Evolutionary conservation across 1,284 basidiomycete species (phyloP), one percentile per base, ranked within the genome.

Genomic region (Malassezia brasiliensis): DNA sequence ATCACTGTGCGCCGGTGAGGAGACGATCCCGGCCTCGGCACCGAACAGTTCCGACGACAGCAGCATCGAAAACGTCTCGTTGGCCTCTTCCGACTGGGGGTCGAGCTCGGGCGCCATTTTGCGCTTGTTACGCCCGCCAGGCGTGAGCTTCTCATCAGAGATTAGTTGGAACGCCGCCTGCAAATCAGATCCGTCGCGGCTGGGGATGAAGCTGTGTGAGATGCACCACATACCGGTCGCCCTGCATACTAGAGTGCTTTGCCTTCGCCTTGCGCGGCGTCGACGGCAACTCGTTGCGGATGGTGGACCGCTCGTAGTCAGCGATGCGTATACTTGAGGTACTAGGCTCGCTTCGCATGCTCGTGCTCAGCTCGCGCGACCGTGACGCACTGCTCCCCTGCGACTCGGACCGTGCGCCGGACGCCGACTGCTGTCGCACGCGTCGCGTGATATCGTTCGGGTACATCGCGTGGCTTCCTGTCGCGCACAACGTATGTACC

Each of bases 21-120:
- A 56, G 9, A 15, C 9, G 19, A 58, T 32, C 3, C 41, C 53
- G 0, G 53, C 39, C 12, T 68, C 62, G 2, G 53, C 62, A 6
- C 78, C 76, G 61, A 81, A 79, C 9, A 81, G 75, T 60, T 81
- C 80, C 38, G 76, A 76, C 41, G 78, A 78, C 14, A 81, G 76
- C 2, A 81, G 65, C 19, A 77, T 75, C 17, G 77, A 77, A 66
- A 80, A 81, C 0, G 79, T 79, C 50, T 76, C 73, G 61, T 80
- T 78, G 9, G 79, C 77, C 66, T 80, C 78, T 50, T 79, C 79
- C 41, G 66, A 66, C 41, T 70, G 68, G 10, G 65, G 63, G 52
- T 73, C 69, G 22, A 59, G 64, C 22, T 73, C 71, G 9, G 65
- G 59, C 15, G 57, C 56, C 20, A 66, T 54, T 52, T 67, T 66